These are phyloP conservation scores for Hymenoscyphus occultus DNA, from an alignment of 2,329 filamentous ascomycete genomes.

Conservation along the genomic window DNA sequence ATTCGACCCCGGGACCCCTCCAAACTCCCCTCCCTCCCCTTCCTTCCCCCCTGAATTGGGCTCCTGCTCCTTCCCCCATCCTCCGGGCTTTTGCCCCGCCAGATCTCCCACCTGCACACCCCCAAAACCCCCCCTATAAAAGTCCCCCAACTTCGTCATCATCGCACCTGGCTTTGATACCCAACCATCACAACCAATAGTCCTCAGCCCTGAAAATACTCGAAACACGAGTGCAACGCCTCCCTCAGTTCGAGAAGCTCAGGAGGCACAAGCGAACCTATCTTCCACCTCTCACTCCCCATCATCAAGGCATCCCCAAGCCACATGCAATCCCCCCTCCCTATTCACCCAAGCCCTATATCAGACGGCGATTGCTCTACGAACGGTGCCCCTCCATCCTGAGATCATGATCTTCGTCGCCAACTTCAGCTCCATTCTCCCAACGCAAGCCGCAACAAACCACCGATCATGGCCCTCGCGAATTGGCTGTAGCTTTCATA, in stretches of 20 bases:
- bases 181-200: background rate
- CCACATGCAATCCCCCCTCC: background rate
- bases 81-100: background rate
- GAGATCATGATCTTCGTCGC: constrained; percentile 24
- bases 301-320: constrained; percentile 9
- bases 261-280: background rate
- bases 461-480: constrained; percentile 19
- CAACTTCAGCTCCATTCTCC: constrained; percentile 9
- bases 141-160: background rate
- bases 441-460: constrained; percentile 9
- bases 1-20: background rate
- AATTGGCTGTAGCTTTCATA: constrained; percentile 20
- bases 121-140: background rate
- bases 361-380: constrained; percentile 14
- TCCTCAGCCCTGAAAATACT: constrained; percentile 14
- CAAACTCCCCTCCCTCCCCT: background rate
- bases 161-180: background rate
- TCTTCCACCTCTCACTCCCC: background rate
- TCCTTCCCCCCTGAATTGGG: background rate
- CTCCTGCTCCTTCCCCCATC: background rate
- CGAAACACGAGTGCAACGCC: constrained; percentile 27
- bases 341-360: constrained; percentile 9
- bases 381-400: constrained; percentile 16
- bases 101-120: background rate
- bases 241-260: too few species aligned